Conservation (phyloP, 345 rosid species). For the Eucalyptus viminalis region DNA sequence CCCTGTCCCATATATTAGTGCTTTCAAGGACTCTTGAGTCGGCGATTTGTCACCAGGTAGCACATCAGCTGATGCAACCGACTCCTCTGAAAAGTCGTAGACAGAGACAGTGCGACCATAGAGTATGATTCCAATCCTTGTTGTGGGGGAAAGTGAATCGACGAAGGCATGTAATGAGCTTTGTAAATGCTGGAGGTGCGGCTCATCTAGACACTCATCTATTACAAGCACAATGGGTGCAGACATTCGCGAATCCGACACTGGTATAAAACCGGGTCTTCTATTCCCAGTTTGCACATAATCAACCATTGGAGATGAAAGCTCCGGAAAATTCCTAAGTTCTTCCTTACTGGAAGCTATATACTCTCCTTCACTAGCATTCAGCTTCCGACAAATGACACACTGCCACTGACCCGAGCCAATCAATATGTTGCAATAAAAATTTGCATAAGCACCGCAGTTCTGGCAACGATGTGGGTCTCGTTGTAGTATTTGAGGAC, state of each 20-base stretch:
- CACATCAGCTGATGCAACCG: conserved; percentile 93
- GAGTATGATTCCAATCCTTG: conserved; percentile 76
- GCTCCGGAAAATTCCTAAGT: conserved; percentile 59
- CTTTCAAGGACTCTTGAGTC: conserved; percentile 60
- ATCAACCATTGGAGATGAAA: conserved; percentile 71
- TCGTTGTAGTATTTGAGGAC: conserved; percentile 77
- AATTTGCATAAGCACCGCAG: conserved; percentile 92
- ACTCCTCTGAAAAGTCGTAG: conserved; percentile 88
- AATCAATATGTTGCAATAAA: conserved; percentile 63
- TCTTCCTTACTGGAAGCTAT: conserved; percentile 67
- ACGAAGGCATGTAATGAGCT: conserved; percentile 96
- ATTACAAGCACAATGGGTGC: conserved; percentile 87
- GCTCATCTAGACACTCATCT: conserved; percentile 96
- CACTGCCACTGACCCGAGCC: conserved; percentile 99
- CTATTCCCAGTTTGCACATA: conserved; percentile 82
- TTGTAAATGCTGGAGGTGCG: conserved; percentile 89
- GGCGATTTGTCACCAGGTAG: conserved; percentile 89
- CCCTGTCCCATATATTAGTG: conserved; percentile 89
- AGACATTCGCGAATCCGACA: conserved; percentile 76
- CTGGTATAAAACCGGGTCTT: conserved; percentile 78
- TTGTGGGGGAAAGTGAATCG: conserved; percentile 66
- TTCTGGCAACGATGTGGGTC: conserved; percentile 81
- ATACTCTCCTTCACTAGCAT: conserved; percentile 87
- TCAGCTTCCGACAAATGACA: conserved; percentile 56
- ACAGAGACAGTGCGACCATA: conserved; percentile 86